These are phyloP conservation scores for Saturnispora kantuleensis DNA, from an alignment of 805 yeast genomes.

Conservation along the genomic window DNA sequence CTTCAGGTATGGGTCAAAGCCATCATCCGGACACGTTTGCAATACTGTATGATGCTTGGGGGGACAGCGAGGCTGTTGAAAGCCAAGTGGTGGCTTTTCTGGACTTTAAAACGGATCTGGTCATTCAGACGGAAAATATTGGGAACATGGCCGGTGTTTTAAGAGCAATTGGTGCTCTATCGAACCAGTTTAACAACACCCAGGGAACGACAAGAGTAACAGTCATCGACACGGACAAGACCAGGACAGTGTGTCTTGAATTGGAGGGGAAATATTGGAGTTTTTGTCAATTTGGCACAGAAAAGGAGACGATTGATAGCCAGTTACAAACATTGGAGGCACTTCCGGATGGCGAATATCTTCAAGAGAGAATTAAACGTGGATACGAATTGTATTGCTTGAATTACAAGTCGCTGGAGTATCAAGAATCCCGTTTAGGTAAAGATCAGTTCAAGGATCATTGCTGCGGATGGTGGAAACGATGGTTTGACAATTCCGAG, in stretches of 20 bases:
- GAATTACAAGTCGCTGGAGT: constrained; percentile 24
- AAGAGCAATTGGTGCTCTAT: constrained; percentile 21
- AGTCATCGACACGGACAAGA: constrained; percentile 26
- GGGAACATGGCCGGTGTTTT: constrained; percentile 16
- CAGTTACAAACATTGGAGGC: constrained; percentile 17
- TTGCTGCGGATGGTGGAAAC: constrained; percentile 27
- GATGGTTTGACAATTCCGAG: constrained; percentile 27
- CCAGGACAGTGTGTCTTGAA: constrained; percentile 24
- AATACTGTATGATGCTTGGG: constrained; percentile 16
- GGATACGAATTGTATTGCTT: constrained; percentile 28
- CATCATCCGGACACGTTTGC: constrained; percentile 13
- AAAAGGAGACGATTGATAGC: constrained; percentile 3
- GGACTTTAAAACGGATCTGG: constrained; percentile 12
- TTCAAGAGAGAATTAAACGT: constrained; percentile 20
- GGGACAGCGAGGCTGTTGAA: constrained; percentile 13
- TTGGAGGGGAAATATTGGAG: constrained; percentile 21
- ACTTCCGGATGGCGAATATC: constrained; percentile 27
- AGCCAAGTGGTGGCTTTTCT: constrained; percentile 21
- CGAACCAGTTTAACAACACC: constrained; percentile 16
- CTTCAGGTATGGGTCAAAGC: too few relatives aligned
- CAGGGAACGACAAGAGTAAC: neutral
- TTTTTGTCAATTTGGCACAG: constrained; percentile 21
- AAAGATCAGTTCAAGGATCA: constrained; percentile 2
- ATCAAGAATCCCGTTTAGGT: neutral
- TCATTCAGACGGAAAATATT: neutral